Base-by-base conservation (phyloP, 2,329 filamentous ascomycete genomes). In the Fusarium sambucinum region DNA sequence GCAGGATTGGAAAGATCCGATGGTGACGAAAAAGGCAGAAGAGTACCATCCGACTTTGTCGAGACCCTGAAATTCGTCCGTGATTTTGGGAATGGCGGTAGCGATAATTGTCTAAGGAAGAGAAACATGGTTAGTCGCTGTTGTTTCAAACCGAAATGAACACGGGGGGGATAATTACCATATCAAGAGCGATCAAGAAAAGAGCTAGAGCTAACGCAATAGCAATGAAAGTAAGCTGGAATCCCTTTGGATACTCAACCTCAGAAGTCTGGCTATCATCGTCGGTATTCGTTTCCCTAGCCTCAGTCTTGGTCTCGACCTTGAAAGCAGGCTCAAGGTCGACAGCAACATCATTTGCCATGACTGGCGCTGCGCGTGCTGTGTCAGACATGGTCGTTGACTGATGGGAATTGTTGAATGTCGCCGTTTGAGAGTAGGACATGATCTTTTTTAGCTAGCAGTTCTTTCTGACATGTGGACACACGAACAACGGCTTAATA, bases 41-140 rank as follows among this genome's bases (percentile, higher is more conserved):
- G 67, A 73, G 51, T 77, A 76, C 73, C 71, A 84, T 38, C 80
- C 80, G 12, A 84, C 77, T 55, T 84, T 81, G n/a, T 77, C 73
- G 1, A 83, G 73, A 30, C 80, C 75, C 11, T 80, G 73, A 60
- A 81, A 76, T 30, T 78, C 71, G 53, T 54, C 51, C 10, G 51
- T 54, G 7, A 52, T 52, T 14, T 55, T 55, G 13, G 52, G 52
- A 30, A 55, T 55, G 9, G 42, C 53, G 25, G 53, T 48, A 12
- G 53, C 53, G 42, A 55, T 47, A 29, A 59, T 46, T n/a, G 51
- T 54, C 51, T 54, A n/a, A 9, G 21, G 13, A 37, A 4, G n/a
- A 23, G 35, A 51, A 30, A 12, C 11, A 23, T 30, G 9, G n/a
- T 54, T 1, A 54, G 51, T 46, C 3, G 13, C 13, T 45, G 51